These are phyloP conservation scores for Blattamonas nauphoetae DNA, from an alignment of 78 protist genomes.

Conservation along the genomic window DNA sequence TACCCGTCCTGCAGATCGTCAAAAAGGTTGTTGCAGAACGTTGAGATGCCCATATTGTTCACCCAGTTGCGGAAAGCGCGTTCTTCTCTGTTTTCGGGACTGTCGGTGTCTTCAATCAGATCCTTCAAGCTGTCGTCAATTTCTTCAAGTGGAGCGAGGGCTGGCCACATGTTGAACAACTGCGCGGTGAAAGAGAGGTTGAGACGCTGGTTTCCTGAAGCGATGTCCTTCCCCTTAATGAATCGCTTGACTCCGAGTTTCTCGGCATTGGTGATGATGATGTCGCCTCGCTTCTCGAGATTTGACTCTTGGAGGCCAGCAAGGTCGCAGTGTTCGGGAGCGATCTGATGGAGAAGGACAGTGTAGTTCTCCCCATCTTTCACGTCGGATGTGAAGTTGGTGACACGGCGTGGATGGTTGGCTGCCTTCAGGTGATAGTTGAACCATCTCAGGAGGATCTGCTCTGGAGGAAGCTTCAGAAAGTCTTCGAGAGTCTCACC, in stretches of 20 bases:
- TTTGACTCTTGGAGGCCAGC: conserved; percentile 42
- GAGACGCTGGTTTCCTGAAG: conserved; percentile 64
- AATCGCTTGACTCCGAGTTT: conserved; percentile 66
- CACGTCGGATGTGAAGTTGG: conserved; percentile 71
- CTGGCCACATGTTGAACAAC: conserved; percentile 78
- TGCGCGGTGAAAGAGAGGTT: conserved; percentile 88
- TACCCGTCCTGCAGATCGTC: conserved; percentile 72
- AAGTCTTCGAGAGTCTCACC: conserved; percentile 77
- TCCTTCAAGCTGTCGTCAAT: conserved; percentile 29
- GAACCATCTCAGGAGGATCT: conserved; percentile 76
- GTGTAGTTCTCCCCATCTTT: conserved; percentile 64
- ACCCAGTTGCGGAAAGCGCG: conserved; percentile 79
- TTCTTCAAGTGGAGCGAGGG: conserved; percentile 48
- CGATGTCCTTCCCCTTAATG: conserved; percentile 62
- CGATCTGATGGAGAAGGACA: conserved; percentile 68
- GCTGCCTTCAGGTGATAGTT: conserved; percentile 80
- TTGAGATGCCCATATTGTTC: conserved; percentile 77
- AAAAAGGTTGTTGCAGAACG: conserved; percentile 59
- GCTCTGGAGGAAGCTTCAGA: conserved; percentile 66
- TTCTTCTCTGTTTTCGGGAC: conserved; percentile 80
- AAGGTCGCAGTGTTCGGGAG: conserved; percentile 39
- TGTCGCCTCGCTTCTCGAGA: conserved; percentile 58
- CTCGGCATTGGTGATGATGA: conserved; percentile 63
- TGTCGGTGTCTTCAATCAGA: not conserved
- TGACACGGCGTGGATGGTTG: conserved; percentile 56